Evolutionary conservation across 805 yeast species (phyloP).

Genomic region (Pichia phayaonensis): DNA sequence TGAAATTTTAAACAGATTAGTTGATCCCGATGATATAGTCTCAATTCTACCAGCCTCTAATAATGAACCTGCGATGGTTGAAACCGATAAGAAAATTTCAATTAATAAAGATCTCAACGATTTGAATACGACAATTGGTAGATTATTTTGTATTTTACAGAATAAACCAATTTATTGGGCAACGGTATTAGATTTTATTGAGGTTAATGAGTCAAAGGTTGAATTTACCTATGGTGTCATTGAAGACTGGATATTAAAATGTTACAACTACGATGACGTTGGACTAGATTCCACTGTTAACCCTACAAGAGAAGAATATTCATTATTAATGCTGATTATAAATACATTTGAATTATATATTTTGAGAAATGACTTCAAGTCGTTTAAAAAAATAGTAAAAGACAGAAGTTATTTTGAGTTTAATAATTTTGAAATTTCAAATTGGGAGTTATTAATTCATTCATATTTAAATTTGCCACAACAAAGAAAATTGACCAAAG

Average conservation of each 20-base stretch:
- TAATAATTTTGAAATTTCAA: slow-evolving; percentile 13
- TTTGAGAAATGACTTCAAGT: slow-evolving; percentile 15
- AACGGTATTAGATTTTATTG: slow-evolving; percentile 36
- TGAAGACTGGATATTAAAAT: slow-evolving; percentile 30
- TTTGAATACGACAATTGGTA: slow-evolving; percentile 63
- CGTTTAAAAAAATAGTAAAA: slow-evolving; percentile 22
- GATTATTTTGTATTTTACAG: slow-evolving; percentile 74
- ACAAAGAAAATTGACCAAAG: slow-evolving; percentile 40
- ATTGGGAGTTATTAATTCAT: slow-evolving; percentile 40
- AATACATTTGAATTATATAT: slow-evolving; percentile 38
- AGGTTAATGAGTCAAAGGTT: slow-evolving; percentile 14
- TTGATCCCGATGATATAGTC: slow-evolving; percentile 4
- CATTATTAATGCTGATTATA: slow-evolving; percentile 51
- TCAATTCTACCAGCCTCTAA: neutral
- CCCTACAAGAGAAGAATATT: slow-evolving; percentile 63
- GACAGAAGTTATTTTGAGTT: slow-evolving; percentile 16
- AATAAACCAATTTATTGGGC: slow-evolving; percentile 72
- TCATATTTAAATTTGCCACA: slow-evolving; percentile 40
- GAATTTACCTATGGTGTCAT: slow-evolving; percentile 21
- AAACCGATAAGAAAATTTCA: neutral
- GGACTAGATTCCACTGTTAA: slow-evolving; percentile 13
- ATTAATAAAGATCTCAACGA: slow-evolving; percentile 36
- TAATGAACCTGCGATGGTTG: slow-evolving; percentile 39
- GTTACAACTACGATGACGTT: slow-evolving; percentile 22
- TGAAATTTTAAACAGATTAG: slow-evolving; percentile 2